Base-by-base conservation (phyloP, 2,329 filamentous ascomycete genomes). In the Neospermospora avenae region DNA sequence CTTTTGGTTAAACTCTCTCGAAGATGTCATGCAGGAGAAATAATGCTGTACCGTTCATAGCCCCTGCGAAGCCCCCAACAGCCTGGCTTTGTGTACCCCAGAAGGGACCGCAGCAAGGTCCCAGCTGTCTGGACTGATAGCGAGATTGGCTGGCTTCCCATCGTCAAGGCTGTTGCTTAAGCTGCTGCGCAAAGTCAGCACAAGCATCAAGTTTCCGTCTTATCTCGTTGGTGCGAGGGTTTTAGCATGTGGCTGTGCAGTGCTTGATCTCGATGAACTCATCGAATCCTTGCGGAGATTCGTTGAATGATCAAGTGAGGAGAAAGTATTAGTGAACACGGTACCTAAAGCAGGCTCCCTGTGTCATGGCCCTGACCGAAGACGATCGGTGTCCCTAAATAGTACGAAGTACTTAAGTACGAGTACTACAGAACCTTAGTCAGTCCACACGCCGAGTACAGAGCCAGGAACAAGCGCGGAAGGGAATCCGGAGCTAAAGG, bases 31-130 rank as follows among this genome's bases (percentile, higher is more conserved):
- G 39, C 24, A 45, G 56, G 45, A 44, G 16, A 53, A 18, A 18
- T 42, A 1, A 7, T 42, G 35, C 11, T 5, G 11, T 31, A 16
- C n/a, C n/a, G 14, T 44, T 53, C 56, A 58, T 58, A 58, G 56
- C 56, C 56, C 56, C 56, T 58, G 56, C 56, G 39, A 58, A 58
- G 56, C 56, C 56, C n/a, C 31, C 48, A 45, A 52, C 37, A 58
- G 37, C 37, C 42, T 54, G 34, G 37, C 18, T 35, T 42, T 28
- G 35, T 53, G 48, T 25, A 45, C 56, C 56, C 11, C 14, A 55
- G 39, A 35, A 45, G 24, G 24, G 39, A 42, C 51, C 37, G 51
- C 37, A 54, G 51, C 28, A 35, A 54, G 35, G 51, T 54, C 22
- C 51, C 51, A 42, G 51, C 35, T 28, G 34, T 54, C n/a, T 54